Evolutionary conservation across 2,329 filamentous ascomycete species (phyloP), one percentile per base, ranked within the genome.

Genomic region (Pyrenophora graminea): DNA sequence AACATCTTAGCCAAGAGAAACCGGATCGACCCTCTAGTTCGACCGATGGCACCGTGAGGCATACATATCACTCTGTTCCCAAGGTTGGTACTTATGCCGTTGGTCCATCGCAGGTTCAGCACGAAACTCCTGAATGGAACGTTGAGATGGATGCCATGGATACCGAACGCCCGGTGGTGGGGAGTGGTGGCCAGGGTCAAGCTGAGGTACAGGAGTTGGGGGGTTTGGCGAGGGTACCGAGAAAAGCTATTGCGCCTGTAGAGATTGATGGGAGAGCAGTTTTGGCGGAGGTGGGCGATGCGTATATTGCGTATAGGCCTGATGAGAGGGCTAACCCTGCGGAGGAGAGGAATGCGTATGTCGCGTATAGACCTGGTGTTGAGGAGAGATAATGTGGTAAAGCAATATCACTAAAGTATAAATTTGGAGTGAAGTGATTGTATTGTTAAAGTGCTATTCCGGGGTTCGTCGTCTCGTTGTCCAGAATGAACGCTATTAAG

Each of bases 121-220:
- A 58, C 8, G 60, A 64, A 33, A 63, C 48, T 1, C 62, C 62
- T 1, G 62, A 63, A 36, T 66, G 63, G 58, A 66, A 63, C 25
- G 37, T 51, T 2, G 60, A 66, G 23, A 57, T 66, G 12, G 62
- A 66, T 32, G 58, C 60, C 23, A 51, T 46, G 4, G 57, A 62
- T 3, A 48, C 55, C 4, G 55, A 62, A 30, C 46, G 54, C 4
- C 15, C 15, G 1, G 15, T 15, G 15, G 15, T 15, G 15, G 15
- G 15, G 15, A 15, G 15, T 15, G 15, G 15, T 15, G 15, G 15
- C 15, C 6, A 21, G 13, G 31, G 21, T 8, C 30, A 30, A 17
- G 15, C 1, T 1, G 45, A 42, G 12, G 45, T 42, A 1, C 37
- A 36, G 25, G 63, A 66, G 27, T 19, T 64, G 31, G 53, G 53